Evolutionary conservation across 148 eudicot genomes (phyloP).

Genomic region (Linanthus parryae): DNA sequence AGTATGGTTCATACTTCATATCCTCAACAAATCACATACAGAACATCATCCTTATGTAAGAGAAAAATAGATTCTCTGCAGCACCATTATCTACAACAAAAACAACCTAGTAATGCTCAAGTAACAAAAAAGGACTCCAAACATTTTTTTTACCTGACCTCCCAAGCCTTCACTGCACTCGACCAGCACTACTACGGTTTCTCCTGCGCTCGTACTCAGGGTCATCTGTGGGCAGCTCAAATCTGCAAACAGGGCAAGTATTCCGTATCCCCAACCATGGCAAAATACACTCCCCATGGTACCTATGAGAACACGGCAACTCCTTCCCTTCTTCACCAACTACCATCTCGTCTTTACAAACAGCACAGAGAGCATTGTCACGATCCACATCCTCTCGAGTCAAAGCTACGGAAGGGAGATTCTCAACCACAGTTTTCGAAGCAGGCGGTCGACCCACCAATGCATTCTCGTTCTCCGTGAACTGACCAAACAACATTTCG

Average conservation of each 20-base stretch:
- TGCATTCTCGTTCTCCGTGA: slow-evolving; percentile 33
- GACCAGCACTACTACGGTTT: slow-evolving; percentile 31
- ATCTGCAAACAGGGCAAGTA: slow-evolving; percentile 71
- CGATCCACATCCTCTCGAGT: slow-evolving; percentile 34
- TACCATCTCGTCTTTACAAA: slow-evolving; percentile 57
- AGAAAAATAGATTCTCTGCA: slow-evolving; percentile 3
- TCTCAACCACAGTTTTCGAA: slow-evolving; percentile 35
- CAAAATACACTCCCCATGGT: slow-evolving; percentile 63
- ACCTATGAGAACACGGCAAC: slow-evolving; percentile 62
- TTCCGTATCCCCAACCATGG: slow-evolving; percentile 74
- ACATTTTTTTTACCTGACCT: slow-evolving; percentile 16
- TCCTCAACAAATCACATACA: slow-evolving; percentile 1
- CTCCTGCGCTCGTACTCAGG: slow-evolving; percentile 59
- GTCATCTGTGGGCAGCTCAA: slow-evolving; percentile 68
- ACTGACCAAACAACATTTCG: slow-evolving; percentile 56
- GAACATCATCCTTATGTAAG: slow-evolving; percentile 1
- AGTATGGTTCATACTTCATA: neutral
- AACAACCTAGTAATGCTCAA: neutral
- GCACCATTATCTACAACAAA: slow-evolving; percentile 4
- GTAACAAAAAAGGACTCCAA: too few species aligned
- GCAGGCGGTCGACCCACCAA: slow-evolving; percentile 45
- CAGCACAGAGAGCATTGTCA: slow-evolving; percentile 46
- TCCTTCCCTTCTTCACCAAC: slow-evolving; percentile 42
- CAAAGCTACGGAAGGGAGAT: slow-evolving; percentile 28
- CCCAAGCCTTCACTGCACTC: slow-evolving; percentile 7